Conservation (phyloP, 805 yeast genomes). For the Pichia phayaonensis region DNA sequence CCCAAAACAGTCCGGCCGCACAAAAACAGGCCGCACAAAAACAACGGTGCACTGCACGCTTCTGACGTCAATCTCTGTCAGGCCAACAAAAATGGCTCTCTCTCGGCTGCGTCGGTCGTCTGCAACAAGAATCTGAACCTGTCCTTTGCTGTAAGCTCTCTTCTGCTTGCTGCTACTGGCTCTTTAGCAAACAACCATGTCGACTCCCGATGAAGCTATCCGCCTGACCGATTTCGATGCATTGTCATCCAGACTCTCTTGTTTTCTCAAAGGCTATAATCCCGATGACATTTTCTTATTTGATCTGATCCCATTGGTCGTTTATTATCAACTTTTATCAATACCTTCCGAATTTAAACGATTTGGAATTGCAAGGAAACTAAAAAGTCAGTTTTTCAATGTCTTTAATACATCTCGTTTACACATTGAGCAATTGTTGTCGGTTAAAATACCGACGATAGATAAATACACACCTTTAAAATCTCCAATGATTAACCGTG, state of each 20-base stretch:
- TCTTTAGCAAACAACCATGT: not conserved
- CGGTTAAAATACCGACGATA: not conserved
- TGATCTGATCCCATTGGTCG: slow-evolving; percentile 29
- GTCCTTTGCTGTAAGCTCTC: not conserved
- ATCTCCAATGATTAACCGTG: slow-evolving; percentile 62
- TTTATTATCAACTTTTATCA: slow-evolving; percentile 30
- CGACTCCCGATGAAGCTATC: slow-evolving; percentile 15
- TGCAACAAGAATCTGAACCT: not conserved
- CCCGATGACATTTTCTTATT: slow-evolving; percentile 30
- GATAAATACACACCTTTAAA: slow-evolving; percentile 23
- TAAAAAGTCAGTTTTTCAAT: slow-evolving; percentile 33
- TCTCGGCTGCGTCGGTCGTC: not conserved
- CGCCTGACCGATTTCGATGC: slow-evolving; percentile 60
- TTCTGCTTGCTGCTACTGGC: no score
- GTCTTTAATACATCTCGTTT: slow-evolving; percentile 10
- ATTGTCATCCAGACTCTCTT: slow-evolving; percentile 52
- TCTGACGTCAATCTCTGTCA: not conserved
- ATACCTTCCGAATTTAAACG: slow-evolving; percentile 29
- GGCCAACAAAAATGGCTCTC: not conserved
- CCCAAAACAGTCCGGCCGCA: no score
- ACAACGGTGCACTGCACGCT: not conserved
- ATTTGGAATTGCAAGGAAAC: slow-evolving; percentile 28
- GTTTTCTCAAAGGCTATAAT: slow-evolving; percentile 42
- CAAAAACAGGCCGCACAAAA: not conserved
- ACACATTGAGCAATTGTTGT: not conserved